Conservation (phyloP, 2,329 filamentous ascomycete genomes). For the Trichoderma polysporum region DNA sequence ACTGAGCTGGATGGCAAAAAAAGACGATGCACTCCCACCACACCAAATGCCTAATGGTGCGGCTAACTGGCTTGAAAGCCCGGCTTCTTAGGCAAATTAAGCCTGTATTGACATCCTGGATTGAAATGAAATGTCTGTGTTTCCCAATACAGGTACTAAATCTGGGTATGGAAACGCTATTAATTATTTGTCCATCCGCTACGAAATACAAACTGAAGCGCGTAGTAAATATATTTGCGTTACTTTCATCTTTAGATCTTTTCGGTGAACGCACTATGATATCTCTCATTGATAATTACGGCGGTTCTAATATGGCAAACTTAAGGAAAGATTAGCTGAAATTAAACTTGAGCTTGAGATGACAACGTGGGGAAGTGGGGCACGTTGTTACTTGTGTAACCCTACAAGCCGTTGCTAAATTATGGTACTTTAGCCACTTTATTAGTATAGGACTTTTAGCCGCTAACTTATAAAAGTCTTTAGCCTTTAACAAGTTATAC, state of each 20-base stretch:
- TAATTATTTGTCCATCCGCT: no score
- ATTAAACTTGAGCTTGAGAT: background rate
- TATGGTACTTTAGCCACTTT: conserved; percentile 4
- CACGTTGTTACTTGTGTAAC: background rate
- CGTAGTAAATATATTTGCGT: background rate
- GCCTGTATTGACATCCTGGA: background rate
- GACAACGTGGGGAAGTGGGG: conserved; percentile 13
- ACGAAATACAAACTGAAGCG: background rate
- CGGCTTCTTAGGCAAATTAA: background rate
- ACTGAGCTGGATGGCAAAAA: background rate
- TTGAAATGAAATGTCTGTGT: background rate
- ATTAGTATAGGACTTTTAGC: conserved; percentile 6
- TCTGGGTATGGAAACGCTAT: no score
- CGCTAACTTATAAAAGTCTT: conserved; percentile 1
- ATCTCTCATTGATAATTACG: no score
- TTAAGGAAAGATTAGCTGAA: background rate
- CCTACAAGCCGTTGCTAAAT: background rate
- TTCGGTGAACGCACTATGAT: no score
- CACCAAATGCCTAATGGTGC: background rate
- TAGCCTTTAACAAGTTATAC: background rate
- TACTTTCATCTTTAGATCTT: no score
- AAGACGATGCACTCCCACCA: background rate
- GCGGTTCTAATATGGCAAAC: no score
- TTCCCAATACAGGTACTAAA: background rate
- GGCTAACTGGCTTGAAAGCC: background rate